Evolutionary conservation across 495 filamentous ascomycete species (phyloP).

Genomic region (Letharia columbiana): DNA sequence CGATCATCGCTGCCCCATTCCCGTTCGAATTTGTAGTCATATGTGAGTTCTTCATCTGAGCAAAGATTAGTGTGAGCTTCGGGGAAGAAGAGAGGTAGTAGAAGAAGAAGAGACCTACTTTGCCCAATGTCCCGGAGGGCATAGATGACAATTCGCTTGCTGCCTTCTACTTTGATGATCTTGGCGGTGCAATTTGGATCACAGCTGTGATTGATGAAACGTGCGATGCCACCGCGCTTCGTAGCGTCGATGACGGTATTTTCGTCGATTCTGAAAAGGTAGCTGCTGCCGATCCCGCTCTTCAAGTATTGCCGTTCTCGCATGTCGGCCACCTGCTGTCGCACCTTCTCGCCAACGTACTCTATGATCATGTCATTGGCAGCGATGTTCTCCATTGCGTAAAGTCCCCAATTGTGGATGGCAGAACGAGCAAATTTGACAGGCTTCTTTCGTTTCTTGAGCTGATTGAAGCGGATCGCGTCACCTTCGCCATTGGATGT

Average conservation of each 20-base stretch:
- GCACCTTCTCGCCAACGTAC: constrained; percentile 95
- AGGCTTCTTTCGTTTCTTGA: constrained; percentile 98
- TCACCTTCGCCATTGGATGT: constrained; percentile 64
- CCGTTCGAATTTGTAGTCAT: constrained; percentile 99
- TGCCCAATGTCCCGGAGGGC: constrained; percentile 87
- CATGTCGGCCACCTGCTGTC: constrained; percentile 92
- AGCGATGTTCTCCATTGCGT: constrained; percentile 93
- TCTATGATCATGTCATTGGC: constrained; percentile 99
- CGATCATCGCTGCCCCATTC: constrained; percentile 91
- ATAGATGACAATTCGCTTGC: constrained; percentile 98
- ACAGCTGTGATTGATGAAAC: constrained; percentile 99
- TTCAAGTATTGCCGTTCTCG: constrained; percentile 85
- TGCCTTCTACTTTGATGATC: constrained; percentile 99
- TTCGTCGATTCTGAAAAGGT: constrained; percentile 97
- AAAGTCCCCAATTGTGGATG: constrained; percentile 98
- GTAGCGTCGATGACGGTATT: constrained; percentile 96
- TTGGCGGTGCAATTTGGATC: constrained; percentile 98
- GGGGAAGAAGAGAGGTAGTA: background rate
- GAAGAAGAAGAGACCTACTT: constrained; percentile 52
- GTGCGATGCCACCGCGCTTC: constrained; percentile 93
- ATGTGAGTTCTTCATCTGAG: constrained; percentile 93
- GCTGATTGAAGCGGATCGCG: constrained; percentile 92
- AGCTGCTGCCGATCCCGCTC: constrained; percentile 94
- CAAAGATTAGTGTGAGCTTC: background rate
- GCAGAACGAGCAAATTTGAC: constrained; percentile 96